Evolutionary conservation across 2,329 filamentous ascomycete species (phyloP), one percentile per base, ranked within the genome.

Genomic region (Colletotrichum musicola): DNA sequence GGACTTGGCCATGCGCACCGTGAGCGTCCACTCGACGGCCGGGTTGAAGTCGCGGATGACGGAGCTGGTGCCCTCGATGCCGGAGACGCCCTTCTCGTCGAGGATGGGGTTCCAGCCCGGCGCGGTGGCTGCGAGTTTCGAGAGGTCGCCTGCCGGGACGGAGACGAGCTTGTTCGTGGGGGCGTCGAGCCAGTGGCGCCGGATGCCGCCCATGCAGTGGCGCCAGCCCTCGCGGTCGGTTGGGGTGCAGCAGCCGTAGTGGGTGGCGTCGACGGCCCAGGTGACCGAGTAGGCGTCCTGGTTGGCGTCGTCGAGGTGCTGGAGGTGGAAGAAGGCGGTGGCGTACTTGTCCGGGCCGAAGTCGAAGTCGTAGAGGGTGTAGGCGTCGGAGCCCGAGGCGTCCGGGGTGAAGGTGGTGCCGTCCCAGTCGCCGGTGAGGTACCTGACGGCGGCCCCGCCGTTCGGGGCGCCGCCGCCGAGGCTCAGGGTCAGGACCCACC

Each of bases 311-410:
- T 69, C 22, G 42, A 50, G 53, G 9, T 68, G 44, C 44, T 69
- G 64, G 50, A 55, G 59, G 56, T 71, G 50, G 54, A 79, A 80
- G 71, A 77, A 80, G 57, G 79, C 78, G 0, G 74, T 77, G 1
- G 78, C 78, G 38, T 80, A 80, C 60, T 79, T 79, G 47, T 80
- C 78, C 40, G 80, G 79, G 16, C 76, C 78, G 42, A 80, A 79
- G 56, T 80, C 78, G 0, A 76, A 72, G 4, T 77, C 72, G 7
- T 78, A 63, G 1, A 77, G 72, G 6, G 72, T 73, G 64, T 59
- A 68, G 64, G 14, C 51, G 18, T 54, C 22, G 25, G 56, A 42
- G 27, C 49, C 22, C n/a, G 59, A 61, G 5, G 50, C 50, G 18
- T 70, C 60, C 6, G 71, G 64, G 30, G 65, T 69, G 51, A 66